Percentiles rank a stretch among this genome's conserved stretches.
Evolutionary conservation across 2,329 filamentous ascomycete genomes (phyloP).

Genomic region (Teratosphaeria zuluensis): DNA sequence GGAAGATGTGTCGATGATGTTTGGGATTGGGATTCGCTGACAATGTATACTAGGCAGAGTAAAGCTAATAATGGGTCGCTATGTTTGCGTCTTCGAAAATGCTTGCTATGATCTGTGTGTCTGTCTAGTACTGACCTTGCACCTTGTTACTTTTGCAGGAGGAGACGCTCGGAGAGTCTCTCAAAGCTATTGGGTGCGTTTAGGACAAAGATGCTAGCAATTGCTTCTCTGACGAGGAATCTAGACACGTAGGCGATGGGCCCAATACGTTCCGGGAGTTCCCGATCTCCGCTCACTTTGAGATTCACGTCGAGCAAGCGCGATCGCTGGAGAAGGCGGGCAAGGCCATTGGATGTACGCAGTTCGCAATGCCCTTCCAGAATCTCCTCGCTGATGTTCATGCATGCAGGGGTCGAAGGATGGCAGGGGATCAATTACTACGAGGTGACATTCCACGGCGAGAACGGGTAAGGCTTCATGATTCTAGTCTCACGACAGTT

Average conservation of each 20-base stretch:
- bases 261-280: constrained; percentile 6
- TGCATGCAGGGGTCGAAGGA: constrained; percentile 6
- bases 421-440: constrained; percentile 15
- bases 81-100: not conserved
- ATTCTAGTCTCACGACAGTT: too few species aligned
- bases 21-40: not conserved
- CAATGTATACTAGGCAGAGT: constrained; percentile 17
- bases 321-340: constrained; percentile 8
- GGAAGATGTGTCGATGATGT: not conserved
- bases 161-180: not conserved
- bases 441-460: constrained; percentile 12
- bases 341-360: constrained; percentile 8
- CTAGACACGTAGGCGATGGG: constrained; percentile 14
- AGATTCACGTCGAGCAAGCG: constrained; percentile 16
- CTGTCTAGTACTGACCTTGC: constrained; percentile 11
- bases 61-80: constrained; percentile 17
- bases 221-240: constrained; percentile 7
- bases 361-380: too few species aligned
- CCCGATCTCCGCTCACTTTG: constrained; percentile 16
- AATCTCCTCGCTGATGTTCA: too few species aligned
- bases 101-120: too few species aligned
- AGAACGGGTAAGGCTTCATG: constrained; percentile 4
- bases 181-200: not conserved
- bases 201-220: not conserved
- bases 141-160: constrained; percentile 9